A percentile compares a stretch with the other conserved stretches of the same genome.
phyloP scores from a whole-genome alignment of 1,284 basidiomycete species.

The Cryptococcus floricola region DNA sequence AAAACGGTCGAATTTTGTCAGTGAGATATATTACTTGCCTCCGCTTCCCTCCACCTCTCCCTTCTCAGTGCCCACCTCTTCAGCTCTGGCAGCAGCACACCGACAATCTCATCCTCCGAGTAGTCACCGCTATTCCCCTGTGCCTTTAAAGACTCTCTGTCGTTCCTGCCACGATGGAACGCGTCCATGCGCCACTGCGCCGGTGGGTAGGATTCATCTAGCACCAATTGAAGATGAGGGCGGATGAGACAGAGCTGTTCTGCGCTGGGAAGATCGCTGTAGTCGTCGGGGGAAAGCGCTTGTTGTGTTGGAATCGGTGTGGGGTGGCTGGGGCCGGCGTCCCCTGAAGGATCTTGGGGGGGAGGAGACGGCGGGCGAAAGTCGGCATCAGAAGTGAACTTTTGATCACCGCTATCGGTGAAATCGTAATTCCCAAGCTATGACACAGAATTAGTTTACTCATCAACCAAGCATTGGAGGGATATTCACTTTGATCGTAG shows the following conservation, averaged over 20 bases:
- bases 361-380: conserved; percentile 11
- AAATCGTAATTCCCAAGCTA: conserved; percentile 17
- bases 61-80: conserved; percentile 23
- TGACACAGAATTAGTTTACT: background rate
- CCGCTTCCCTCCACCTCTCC: conserved; percentile 1
- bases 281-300: conserved; percentile 3
- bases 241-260: conserved; percentile 23
- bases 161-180: conserved; percentile 15
- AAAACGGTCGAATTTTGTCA: background rate
- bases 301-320: background rate
- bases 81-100: conserved; percentile 25
- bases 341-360: conserved; percentile 3
- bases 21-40: background rate
- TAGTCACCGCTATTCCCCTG: conserved; percentile 25
- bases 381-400: conserved; percentile 11
- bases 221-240: conserved; percentile 19
- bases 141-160: conserved; percentile 1
- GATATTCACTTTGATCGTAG: conserved; percentile 23
- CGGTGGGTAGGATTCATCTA: conserved; percentile 27
- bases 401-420: background rate
- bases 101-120: conserved; percentile 16
- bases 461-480: background rate
- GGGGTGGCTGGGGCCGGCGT: background rate
- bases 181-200: conserved; percentile 30
- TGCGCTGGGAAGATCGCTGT: conserved; percentile 8